phyloP scores from a whole-genome alignment of 306 rosid species.

The Acacia crassicarpa region DNA sequence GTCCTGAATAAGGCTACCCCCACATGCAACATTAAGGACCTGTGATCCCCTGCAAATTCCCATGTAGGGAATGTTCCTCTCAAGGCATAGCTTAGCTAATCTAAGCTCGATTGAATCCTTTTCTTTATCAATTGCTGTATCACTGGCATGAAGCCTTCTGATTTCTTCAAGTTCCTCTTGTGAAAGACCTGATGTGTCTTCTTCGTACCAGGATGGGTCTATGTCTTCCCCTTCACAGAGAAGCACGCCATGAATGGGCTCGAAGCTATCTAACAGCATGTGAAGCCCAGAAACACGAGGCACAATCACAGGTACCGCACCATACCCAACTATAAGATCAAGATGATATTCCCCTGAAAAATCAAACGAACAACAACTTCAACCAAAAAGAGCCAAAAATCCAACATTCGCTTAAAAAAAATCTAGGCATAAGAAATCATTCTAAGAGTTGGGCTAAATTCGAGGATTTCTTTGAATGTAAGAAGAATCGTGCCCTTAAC shows the following conservation, averaged over 20 bases:
- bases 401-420: no score
- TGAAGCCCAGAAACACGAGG: constrained; percentile 88
- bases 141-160: constrained; percentile 71
- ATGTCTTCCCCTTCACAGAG: constrained; percentile 97
- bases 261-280: constrained; percentile 77
- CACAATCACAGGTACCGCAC: constrained; percentile 85
- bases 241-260: constrained; percentile 96
- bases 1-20: constrained; percentile 80
- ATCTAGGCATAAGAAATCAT: background rate
- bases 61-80: constrained; percentile 86
- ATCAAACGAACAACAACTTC: background rate
- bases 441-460: background rate
- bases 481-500: background rate
- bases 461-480: background rate
- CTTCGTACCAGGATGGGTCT: constrained; percentile 78
- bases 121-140: constrained; percentile 78
- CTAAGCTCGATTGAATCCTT: constrained; percentile 84
- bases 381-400: background rate
- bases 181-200: constrained; percentile 54
- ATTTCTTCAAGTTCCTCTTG: constrained; percentile 72
- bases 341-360: constrained; percentile 86
- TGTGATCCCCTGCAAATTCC: constrained; percentile 96
- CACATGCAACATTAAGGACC: constrained; percentile 86
- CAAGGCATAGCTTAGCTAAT: constrained; percentile 83
- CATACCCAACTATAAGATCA: constrained; percentile 80